Evolutionary conservation across 768 basidiomycete species (phyloP).

Genomic region (Termitomyces eurrhizus): DNA sequence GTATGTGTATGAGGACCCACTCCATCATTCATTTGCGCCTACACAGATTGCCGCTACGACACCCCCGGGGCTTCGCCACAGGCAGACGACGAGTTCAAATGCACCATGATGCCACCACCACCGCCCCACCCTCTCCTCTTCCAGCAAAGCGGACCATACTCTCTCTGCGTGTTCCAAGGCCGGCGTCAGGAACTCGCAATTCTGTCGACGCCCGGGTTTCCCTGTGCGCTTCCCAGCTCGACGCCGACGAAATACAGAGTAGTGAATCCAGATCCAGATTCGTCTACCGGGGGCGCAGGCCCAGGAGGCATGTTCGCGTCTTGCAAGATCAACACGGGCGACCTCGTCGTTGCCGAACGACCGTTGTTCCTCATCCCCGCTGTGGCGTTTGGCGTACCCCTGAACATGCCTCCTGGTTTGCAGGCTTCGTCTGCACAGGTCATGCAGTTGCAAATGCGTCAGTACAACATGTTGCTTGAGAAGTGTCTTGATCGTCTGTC

Average conservation of each 20-base stretch:
- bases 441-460: constrained; percentile 5
- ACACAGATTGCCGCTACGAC: neutral
- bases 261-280: too few relatives aligned
- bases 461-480: constrained; percentile 14
- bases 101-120: neutral
- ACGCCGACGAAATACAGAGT: neutral
- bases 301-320: constrained; percentile 4
- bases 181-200: neutral
- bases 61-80: neutral
- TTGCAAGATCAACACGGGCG: neutral
- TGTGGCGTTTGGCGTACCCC: neutral
- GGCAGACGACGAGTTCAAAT: neutral
- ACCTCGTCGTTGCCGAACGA: constrained; percentile 20
- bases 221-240: constrained; percentile 4
- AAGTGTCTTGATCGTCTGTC: constrained; percentile 19
- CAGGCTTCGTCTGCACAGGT: neutral
- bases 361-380: constrained; percentile 28
- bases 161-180: neutral
- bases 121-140: neutral
- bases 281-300: neutral
- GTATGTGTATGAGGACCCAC: too few relatives aligned
- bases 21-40: neutral
- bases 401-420: neutral
- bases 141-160: neutral
- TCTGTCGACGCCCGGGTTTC: constrained; percentile 7